A percentile compares a stretch with the other conserved stretches of the same genome.
phyloP scores from a whole-genome alignment of 495 filamentous ascomycete species.

The Astrothelium macrocarpum region DNA sequence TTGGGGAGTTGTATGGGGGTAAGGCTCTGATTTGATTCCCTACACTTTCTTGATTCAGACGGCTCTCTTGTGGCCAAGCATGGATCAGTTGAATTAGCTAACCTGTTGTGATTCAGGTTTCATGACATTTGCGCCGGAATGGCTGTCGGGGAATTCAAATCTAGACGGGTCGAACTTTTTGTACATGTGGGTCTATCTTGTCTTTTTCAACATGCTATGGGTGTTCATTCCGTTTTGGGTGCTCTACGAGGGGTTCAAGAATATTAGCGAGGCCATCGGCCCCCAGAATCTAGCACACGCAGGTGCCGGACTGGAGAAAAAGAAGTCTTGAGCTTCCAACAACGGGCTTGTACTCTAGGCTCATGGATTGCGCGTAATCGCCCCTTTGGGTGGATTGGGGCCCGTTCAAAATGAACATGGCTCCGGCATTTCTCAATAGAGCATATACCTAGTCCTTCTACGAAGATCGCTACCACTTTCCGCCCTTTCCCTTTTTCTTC shows the following conservation, averaged over 20 bases:
- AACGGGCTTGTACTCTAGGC: not conserved
- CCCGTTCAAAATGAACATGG: no score
- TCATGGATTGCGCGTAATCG: not conserved
- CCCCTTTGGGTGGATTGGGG: no score
- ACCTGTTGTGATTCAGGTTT: slow-evolving; percentile 43
- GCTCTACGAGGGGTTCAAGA: slow-evolving; percentile 50
- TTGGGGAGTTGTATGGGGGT: slow-evolving; percentile 89
- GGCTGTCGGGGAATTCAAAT: slow-evolving; percentile 67
- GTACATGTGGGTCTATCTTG: slow-evolving; percentile 78
- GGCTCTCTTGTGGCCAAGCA: not conserved
- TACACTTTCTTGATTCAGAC: not conserved
- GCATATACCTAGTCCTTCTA: not conserved
- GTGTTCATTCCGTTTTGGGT: slow-evolving; percentile 66
- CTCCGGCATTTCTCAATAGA: no score
- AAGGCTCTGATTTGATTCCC: slow-evolving; percentile 16
- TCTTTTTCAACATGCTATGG: slow-evolving; percentile 91
- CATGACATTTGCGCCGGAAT: slow-evolving; percentile 96
- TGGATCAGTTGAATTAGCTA: slow-evolving; percentile 2
- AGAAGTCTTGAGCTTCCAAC: not conserved
- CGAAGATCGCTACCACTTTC: slow-evolving; percentile 46
- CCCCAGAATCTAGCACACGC: not conserved
- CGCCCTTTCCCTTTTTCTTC: slow-evolving; percentile 41
- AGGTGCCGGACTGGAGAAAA: not conserved
- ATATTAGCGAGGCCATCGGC: not conserved
- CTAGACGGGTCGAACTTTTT: slow-evolving; percentile 75